phyloP scores from a whole-genome alignment of 495 filamentous ascomycete genomes.

The Penicillium flavigenum region DNA sequence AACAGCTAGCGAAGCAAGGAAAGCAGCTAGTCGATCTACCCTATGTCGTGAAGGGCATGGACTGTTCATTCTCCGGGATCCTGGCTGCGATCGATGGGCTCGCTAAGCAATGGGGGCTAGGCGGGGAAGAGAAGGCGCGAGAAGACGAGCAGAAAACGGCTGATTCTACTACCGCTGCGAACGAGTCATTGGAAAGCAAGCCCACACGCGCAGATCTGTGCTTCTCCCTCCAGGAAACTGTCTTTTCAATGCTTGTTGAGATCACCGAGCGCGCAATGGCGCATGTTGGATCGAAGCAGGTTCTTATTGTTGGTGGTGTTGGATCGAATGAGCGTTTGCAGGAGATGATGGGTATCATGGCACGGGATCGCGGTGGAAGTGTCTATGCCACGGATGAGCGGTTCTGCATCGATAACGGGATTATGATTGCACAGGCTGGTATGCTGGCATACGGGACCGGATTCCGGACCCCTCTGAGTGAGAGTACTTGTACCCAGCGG shows the following conservation, averaged over 20 bases:
- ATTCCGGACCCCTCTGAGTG: slow-evolving; percentile 70
- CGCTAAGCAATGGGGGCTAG: slow-evolving; percentile 60
- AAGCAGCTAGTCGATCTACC: slow-evolving; percentile 79
- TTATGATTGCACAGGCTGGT: slow-evolving; percentile 99
- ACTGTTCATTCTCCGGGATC: slow-evolving; percentile 92
- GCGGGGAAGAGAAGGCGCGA: slow-evolving; percentile 38
- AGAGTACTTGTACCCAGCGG: slow-evolving; percentile 87
- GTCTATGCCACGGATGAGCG: slow-evolving; percentile 95
- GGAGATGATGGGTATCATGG: slow-evolving; percentile 98
- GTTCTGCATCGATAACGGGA: slow-evolving; percentile 98
- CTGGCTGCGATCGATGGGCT: slow-evolving; percentile 76
- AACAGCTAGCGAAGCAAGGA: slow-evolving; percentile 85
- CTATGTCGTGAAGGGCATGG: slow-evolving; percentile 98
- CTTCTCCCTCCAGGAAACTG: slow-evolving; percentile 91
- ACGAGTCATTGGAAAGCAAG: slow-evolving; percentile 24
- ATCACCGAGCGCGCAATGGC: slow-evolving; percentile 99
- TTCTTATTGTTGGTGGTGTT: slow-evolving; percentile 95
- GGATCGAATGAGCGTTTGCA: slow-evolving; percentile 96
- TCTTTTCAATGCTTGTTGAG: slow-evolving; percentile 96
- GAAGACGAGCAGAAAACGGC: slow-evolving; percentile 28
- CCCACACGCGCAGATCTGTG: slow-evolving; percentile 87
- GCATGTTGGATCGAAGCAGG: slow-evolving; percentile 86
- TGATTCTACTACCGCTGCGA: slow-evolving; percentile 18
- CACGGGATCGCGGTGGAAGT: slow-evolving; percentile 80
- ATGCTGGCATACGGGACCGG: slow-evolving; percentile 80